Percentiles rank a stretch among this genome's conserved stretches.
phyloP scores from a whole-genome alignment of 352 stramenopile genomes.

The Phytopythium sindhum region DNA sequence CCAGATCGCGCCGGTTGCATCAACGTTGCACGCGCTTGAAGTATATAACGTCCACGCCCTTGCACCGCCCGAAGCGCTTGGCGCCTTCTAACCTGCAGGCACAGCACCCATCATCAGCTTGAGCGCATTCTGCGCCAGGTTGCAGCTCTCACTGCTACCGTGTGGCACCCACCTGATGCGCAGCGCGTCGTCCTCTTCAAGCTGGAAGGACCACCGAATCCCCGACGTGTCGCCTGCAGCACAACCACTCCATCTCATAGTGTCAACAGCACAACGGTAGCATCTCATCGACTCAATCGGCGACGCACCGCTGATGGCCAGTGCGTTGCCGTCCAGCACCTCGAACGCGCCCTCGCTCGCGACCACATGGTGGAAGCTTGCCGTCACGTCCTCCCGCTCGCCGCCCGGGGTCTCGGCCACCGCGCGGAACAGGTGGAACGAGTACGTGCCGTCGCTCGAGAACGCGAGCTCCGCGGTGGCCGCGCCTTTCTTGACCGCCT shows the following conservation, averaged over 20 bases:
- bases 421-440: conserved; percentile 28
- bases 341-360: conserved; percentile 39
- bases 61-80: conserved; percentile 68
- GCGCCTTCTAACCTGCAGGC: conserved; percentile 55
- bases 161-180: conserved; percentile 37
- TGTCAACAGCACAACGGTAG: not conserved
- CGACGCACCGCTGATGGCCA: conserved; percentile 26
- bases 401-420: conserved; percentile 6
- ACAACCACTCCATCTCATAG: not conserved
- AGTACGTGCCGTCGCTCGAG: conserved; percentile 25
- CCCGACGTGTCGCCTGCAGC: conserved; percentile 41
- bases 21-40: conserved; percentile 33
- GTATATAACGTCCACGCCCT: conserved; percentile 84
- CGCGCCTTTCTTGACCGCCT: conserved; percentile 53
- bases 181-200: conserved; percentile 61
- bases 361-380: conserved; percentile 50
- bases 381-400: conserved; percentile 33
- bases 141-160: not conserved
- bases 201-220: conserved; percentile 63
- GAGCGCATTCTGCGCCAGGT: not conserved
- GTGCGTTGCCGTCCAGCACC: conserved; percentile 18
- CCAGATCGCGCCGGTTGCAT: not conserved
- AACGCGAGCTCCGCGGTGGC: conserved; percentile 47
- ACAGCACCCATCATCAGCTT: not conserved
- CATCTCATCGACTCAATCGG: not conserved